Evolutionary conservation across 345 rosid genomes (phyloP).

Genomic region (Arabis hirsuta): DNA sequence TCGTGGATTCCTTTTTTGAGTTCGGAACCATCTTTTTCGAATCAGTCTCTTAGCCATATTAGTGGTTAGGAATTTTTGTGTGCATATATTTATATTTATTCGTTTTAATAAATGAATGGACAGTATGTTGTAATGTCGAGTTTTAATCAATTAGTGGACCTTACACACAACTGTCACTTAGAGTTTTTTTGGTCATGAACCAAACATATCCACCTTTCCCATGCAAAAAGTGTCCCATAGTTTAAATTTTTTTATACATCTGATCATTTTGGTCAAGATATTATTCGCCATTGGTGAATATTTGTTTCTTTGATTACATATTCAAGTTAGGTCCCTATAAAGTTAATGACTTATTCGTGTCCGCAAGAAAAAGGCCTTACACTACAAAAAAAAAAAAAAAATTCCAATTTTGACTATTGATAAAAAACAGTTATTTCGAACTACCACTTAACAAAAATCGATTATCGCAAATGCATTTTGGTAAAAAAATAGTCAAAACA

Average conservation of each 20-base stretch:
- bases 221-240: slow-evolving; percentile 42
- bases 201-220: slow-evolving; percentile 44
- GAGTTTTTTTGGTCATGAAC: slow-evolving; percentile 35
- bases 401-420: no score
- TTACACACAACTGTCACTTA: slow-evolving; percentile 47
- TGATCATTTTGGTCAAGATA: slow-evolving; percentile 27
- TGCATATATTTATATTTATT: slow-evolving; percentile 18
- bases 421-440: no score
- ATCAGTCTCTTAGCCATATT: slow-evolving; percentile 35
- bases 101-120: slow-evolving; percentile 30
- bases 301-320: slow-evolving; percentile 17
- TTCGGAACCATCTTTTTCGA: slow-evolving; percentile 37
- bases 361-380: slow-evolving; percentile 3
- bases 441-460: no score
- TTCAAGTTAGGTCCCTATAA: slow-evolving; percentile 38
- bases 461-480: no score
- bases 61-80: slow-evolving; percentile 27
- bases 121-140: slow-evolving; percentile 29
- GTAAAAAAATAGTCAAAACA: no score
- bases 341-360: slow-evolving; percentile 29
- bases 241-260: slow-evolving; percentile 10
- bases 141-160: slow-evolving; percentile 41
- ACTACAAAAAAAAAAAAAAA: no score
- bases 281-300: slow-evolving; percentile 34
- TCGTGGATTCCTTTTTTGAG: slow-evolving; percentile 41